A percentile compares a stretch with the other conserved stretches of the same genome.
phyloP scores from a whole-genome alignment of 2,329 filamentous ascomycete species.

The Colletotrichum siamense region DNA sequence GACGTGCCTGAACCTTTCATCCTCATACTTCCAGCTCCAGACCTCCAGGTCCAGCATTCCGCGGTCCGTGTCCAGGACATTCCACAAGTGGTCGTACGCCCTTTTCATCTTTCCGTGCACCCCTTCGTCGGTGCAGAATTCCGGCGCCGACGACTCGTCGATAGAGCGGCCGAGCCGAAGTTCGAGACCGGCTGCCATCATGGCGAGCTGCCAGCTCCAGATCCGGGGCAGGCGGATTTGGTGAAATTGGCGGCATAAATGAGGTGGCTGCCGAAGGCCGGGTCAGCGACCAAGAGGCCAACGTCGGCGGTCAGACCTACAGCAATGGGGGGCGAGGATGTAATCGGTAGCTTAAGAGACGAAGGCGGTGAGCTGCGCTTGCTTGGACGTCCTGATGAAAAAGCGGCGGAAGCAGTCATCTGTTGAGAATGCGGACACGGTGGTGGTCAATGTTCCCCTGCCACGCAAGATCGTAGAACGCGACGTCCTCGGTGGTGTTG shows the following conservation, averaged over 20 bases:
- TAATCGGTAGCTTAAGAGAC: neutral
- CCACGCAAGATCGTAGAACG: neutral
- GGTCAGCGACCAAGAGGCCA: neutral
- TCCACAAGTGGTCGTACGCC: constrained; percentile 67
- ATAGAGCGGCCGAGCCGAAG: constrained; percentile 60
- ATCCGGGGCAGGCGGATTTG: constrained; percentile 57
- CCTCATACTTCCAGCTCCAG: neutral
- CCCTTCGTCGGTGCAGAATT: constrained; percentile 52
- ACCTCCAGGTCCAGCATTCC: neutral
- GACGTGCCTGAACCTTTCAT: neutral
- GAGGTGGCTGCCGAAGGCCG: neutral
- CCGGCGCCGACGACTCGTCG: constrained; percentile 32
- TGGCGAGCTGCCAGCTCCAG: constrained; percentile 69
- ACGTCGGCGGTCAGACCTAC: neutral
- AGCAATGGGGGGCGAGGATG: neutral
- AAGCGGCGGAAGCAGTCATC: neutral
- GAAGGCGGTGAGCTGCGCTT: neutral
- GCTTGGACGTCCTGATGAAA: neutral
- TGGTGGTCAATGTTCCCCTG: neutral
- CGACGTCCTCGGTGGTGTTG: neutral
- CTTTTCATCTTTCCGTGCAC: constrained; percentile 49
- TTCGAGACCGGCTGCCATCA: constrained; percentile 67
- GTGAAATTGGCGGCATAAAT: neutral
- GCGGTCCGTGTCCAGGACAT: constrained; percentile 61
- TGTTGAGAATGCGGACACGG: neutral